Conservation (phyloP, 495 filamentous ascomycete species). For the Beverwykella pulmonaria region DNA sequence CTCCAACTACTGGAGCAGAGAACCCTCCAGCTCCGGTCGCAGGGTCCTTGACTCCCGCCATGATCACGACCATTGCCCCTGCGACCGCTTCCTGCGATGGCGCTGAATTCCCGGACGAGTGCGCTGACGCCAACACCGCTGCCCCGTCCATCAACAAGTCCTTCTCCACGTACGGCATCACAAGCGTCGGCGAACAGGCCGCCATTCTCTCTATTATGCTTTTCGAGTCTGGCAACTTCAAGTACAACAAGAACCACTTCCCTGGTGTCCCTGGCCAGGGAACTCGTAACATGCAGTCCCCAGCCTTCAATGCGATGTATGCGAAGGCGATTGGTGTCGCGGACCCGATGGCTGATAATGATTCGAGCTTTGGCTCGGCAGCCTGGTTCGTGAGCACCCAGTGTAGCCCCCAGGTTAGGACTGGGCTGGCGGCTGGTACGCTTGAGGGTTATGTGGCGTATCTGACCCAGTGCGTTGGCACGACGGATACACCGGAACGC, state of each 20-base stretch:
- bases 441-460: conserved; percentile 64
- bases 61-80: conserved; percentile 58
- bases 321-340: conserved; percentile 43
- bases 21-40: not conserved
- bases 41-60: conserved; percentile 44
- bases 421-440: conserved; percentile 53
- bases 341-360: conserved; percentile 53
- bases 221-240: conserved; percentile 64
- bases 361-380: conserved; percentile 67
- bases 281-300: conserved; percentile 77
- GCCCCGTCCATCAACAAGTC: conserved; percentile 59
- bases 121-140: conserved; percentile 66
- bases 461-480: conserved; percentile 65
- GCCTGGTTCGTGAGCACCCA: conserved; percentile 74
- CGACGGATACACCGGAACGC: conserved; percentile 53
- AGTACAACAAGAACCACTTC: conserved; percentile 43
- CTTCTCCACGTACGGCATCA: conserved; percentile 61
- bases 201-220: conserved; percentile 45
- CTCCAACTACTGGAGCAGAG: not conserved
- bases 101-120: conserved; percentile 56
- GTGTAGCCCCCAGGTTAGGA: conserved; percentile 55
- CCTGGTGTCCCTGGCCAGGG: conserved; percentile 68
- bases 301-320: conserved; percentile 63
- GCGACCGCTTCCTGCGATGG: conserved; percentile 52
- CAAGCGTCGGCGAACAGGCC: conserved; percentile 40